phyloP scores from a whole-genome alignment of 2,329 filamentous ascomycete genomes.

The Elsinoe perseae region DNA sequence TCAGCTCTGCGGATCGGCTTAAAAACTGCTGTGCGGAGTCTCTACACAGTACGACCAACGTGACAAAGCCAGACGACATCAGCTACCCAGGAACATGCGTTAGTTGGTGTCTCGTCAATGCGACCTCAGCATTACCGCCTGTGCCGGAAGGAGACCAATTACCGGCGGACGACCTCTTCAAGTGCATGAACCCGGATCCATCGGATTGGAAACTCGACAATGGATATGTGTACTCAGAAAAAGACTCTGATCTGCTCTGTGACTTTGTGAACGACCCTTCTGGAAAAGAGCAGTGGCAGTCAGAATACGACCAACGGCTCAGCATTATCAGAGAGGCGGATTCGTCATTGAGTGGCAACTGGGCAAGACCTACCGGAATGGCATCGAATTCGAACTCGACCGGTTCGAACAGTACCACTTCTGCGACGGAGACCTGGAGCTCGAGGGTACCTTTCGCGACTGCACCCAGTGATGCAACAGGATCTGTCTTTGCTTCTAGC shows the following conservation, averaged over 20 bases:
- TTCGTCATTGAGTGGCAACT: neutral
- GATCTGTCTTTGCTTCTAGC: neutral
- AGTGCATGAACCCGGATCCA: slow-evolving; percentile 1
- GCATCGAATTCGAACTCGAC: neutral
- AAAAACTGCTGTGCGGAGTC: slow-evolving; percentile 6
- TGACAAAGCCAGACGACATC: slow-evolving; percentile 6
- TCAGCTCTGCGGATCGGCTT: neutral
- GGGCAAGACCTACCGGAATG: neutral
- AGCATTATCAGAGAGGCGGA: neutral
- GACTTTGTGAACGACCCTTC: neutral
- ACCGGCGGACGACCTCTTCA: neutral
- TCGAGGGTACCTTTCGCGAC: neutral
- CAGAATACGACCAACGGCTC: neutral
- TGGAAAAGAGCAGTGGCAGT: neutral
- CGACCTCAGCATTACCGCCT: neutral
- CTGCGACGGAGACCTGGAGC: neutral
- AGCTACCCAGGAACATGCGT: slow-evolving; percentile 14
- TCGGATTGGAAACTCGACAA: neutral
- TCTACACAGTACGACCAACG: neutral
- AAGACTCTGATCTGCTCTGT: neutral
- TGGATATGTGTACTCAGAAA: neutral
- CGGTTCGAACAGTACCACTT: neutral
- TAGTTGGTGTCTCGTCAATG: slow-evolving; percentile 13
- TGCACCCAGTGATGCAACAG: neutral
- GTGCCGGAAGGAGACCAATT: neutral